Evolutionary conservation across 352 stramenopile genomes (phyloP).

Genomic region (Phytophthora podocarpi): DNA sequence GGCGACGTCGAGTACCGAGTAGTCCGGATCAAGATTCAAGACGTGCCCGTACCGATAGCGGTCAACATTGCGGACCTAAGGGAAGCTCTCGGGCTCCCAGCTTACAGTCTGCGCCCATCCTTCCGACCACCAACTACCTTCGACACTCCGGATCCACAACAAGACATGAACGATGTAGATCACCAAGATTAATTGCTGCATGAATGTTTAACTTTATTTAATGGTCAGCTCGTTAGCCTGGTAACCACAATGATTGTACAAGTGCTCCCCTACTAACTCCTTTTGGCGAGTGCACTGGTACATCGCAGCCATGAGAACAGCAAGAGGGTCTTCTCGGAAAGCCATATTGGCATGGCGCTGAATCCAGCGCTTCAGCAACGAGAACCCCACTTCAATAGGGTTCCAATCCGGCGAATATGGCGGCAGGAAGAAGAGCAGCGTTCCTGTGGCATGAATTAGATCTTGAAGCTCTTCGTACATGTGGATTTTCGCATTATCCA

Average conservation of each 20-base stretch:
- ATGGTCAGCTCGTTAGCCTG: background rate
- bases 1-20: too few relatives aligned
- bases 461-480: background rate
- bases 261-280: background rate
- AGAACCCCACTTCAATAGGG: slow-evolving; percentile 3
- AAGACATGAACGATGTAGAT: background rate
- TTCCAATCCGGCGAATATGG: slow-evolving; percentile 2
- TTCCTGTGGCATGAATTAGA: background rate
- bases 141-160: background rate
- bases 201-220: background rate
- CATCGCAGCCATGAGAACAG: background rate
- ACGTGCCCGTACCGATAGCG: too few relatives aligned
- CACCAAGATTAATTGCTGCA: background rate
- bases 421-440: background rate
- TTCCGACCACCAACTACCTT: background rate
- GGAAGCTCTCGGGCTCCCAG: background rate
- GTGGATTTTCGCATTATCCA: background rate
- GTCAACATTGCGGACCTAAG: too few relatives aligned
- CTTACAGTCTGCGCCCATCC: background rate
- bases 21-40: too few relatives aligned
- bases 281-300: slow-evolving; percentile 6
- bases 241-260: background rate
- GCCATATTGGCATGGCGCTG: slow-evolving; percentile 1
- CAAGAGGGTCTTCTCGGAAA: background rate
- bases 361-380: slow-evolving; percentile 4